Evolutionary conservation across 192 early-diverging fungal species (phyloP), one percentile per base, ranked within the genome.

Genomic region (Mortierella antarctica): DNA sequence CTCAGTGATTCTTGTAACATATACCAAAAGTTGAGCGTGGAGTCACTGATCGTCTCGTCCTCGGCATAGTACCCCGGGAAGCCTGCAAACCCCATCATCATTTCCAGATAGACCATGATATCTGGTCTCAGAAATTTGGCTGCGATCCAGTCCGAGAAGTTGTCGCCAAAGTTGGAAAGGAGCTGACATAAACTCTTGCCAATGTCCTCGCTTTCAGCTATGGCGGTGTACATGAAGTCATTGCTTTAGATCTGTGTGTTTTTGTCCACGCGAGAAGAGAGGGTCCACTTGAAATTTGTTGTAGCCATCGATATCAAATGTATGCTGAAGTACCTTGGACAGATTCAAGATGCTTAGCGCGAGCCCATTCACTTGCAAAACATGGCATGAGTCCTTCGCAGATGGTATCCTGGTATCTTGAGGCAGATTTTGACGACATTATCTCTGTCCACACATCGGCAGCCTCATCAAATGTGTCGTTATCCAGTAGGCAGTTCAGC

Each of bases 21-120:
- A 46, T 87, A 92, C 93, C 93, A 94, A 65, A 93, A 91, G 62
- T 90, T 88, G 17, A 94, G 87, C 6, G 93, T 85, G 51, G 91
- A 82, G 51, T 92, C 92, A 59, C 89, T 91, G 66, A 92, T 79
- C 40, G 88, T 89, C 73, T 95, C 91, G 62, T 92, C 90, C 40
- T 87, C 82, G 6, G 88, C 92, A 50, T 86, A 89, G 58, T 90
- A 86, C 5, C 93, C 93, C 6, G 91, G 89, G 65, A 89, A 93
- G 62, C 87, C 87, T 14, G 89, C 90, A 69, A 93, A 87, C 14
- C 84, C 88, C 69, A 95, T 83, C 73, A 91, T 86, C 84, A 87
- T 84, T 49, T 85, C 70, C 59, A 88, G 72, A 7, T 85, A 84
- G 23, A 69, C 46, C 9, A 73, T 52, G 10, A 92, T 73, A 18